Evolutionary conservation across 768 basidiomycete genomes (phyloP).

Genomic region (Strobilomyces echinocephalus): DNA sequence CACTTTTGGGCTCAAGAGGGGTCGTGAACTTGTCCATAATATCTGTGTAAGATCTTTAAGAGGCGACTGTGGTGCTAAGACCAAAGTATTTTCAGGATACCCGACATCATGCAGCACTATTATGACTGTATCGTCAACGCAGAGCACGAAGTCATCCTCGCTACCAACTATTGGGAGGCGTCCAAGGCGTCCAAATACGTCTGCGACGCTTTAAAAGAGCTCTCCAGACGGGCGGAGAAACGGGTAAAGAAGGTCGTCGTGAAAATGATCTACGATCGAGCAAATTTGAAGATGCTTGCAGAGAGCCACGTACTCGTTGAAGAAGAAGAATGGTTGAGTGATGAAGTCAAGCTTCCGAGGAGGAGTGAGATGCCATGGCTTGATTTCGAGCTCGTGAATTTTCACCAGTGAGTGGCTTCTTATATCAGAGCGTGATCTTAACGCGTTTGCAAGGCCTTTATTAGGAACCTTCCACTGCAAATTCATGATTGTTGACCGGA

Average conservation of each 20-base stretch:
- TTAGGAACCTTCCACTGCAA: constrained; percentile 71
- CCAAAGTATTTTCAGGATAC: constrained; percentile 39
- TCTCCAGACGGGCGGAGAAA: constrained; percentile 44
- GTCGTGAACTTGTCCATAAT: constrained; percentile 60
- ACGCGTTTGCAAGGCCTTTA: constrained; percentile 33
- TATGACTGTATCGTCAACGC: constrained; percentile 57
- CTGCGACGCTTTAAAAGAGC: constrained; percentile 46
- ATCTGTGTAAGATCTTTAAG: constrained; percentile 39
- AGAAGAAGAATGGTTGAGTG: constrained; percentile 40
- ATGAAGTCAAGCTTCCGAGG: constrained; percentile 46
- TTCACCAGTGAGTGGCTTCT: constrained; percentile 33
- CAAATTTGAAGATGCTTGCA: constrained; percentile 47
- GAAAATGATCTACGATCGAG: constrained; percentile 69
- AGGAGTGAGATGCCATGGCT: constrained; percentile 56
- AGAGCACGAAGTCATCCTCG: constrained; percentile 59
- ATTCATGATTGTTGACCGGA: constrained; percentile 66
- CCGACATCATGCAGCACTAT: constrained; percentile 72
- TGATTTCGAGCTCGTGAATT: constrained; percentile 57
- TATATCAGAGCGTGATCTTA: not conserved
- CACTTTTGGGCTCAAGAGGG: constrained; percentile 57
- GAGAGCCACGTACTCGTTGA: constrained; percentile 45
- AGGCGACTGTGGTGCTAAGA: not conserved
- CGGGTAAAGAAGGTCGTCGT: constrained; percentile 49
- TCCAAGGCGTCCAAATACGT: constrained; percentile 49
- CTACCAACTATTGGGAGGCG: constrained; percentile 60